Base-by-base conservation (phyloP, 805 yeast genomes). In the Spencermartinsiella europaea region DNA sequence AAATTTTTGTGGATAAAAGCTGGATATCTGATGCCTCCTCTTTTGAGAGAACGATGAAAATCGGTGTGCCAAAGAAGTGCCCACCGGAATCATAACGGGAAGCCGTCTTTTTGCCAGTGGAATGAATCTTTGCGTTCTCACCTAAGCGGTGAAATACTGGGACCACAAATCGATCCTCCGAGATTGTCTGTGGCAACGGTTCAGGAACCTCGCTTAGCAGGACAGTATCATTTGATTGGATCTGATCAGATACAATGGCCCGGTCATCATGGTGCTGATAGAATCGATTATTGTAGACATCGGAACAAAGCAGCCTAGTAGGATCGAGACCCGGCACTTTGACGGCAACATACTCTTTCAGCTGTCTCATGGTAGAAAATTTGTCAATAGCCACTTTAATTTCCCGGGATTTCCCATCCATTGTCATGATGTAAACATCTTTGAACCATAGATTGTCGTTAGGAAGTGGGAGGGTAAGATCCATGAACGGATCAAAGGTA, bases 401-500 rank as follows among this genome's bases (percentile, higher is more conserved):
- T 16, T 67, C 62, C 33, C 77, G 75, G n/a, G 85, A 80, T 27
- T 89, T 74, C 5, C 50, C 50, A 38, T 42, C 31, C 16, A 16
- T 15, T 4, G 28, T 20, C 20, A 27, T 14, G 15, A 87, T 67
- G 1, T 75, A 70, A 31, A 91, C 72, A 17, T 74, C 74, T 35
- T 80, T 82, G 27, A 70, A 66, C 96, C 97, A 90, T 40, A 75
- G 71, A 42, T 80, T 77, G 40, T 77, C 77, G 1, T 83, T 77
- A 0, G 98, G 98, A 20, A 91, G 70, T 0, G 98, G 98, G 38
- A 91, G 68, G 0, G 99, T 89, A 53, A 91, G 68, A 60, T 89
- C 96, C 66, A 81, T 87, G 60, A 80, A 91, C 0, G 99, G 98
- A 63, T 91, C 99, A 67, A 90, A 93, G 0, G 97, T 90, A 21